These are phyloP conservation scores for Panicum virgatum DNA, from an alignment of 202 grass and related monocot genomes.

Conservation along the genomic window DNA sequence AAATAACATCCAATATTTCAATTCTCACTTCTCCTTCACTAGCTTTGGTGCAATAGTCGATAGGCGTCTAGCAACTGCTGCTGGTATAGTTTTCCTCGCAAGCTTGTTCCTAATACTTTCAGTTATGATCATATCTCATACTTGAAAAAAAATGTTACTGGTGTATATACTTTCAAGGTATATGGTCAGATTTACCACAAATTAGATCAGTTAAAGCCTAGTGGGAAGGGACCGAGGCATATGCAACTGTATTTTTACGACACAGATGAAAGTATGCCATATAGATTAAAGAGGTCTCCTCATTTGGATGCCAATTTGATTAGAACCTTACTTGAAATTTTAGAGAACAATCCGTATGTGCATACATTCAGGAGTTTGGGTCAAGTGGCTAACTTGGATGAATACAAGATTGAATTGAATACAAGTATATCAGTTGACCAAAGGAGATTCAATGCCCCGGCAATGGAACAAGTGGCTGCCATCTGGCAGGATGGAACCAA, in stretches of 20 bases:
- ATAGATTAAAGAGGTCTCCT: neutral
- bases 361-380: neutral
- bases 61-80: neutral
- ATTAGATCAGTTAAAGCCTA: neutral
- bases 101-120: no score
- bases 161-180: neutral
- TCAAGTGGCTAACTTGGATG: neutral
- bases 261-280: neutral
- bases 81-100: no score
- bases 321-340: neutral
- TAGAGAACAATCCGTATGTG: neutral
- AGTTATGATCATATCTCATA: no score
- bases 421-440: neutral
- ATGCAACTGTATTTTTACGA: conserved; percentile 38
- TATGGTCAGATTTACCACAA: neutral
- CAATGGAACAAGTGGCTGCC: neutral
- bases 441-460: neutral
- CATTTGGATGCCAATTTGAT: neutral
- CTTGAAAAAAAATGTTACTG: neutral
- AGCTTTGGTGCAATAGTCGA: neutral
- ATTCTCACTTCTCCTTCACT: neutral
- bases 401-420: neutral
- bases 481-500: neutral
- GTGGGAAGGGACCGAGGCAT: neutral
- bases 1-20: neutral